phyloP scores from a whole-genome alignment of 768 basidiomycete genomes.

The Termitomyces heimii region DNA sequence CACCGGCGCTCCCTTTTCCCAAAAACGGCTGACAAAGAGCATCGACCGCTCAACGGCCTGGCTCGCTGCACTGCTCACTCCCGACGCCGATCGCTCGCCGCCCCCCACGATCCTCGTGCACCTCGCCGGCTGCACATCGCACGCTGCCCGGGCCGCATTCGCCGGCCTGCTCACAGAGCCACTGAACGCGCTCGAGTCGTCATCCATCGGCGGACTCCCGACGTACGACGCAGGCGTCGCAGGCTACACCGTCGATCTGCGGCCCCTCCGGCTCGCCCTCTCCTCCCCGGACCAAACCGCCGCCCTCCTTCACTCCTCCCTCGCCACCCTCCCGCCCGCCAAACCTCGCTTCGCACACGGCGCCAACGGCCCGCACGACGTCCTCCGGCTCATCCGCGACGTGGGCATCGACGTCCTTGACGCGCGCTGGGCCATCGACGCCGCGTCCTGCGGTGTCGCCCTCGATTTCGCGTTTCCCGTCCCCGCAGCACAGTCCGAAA shows the following conservation, averaged over 20 bases:
- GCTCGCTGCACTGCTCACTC: conserved; percentile 49
- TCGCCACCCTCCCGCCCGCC: conserved; percentile 38
- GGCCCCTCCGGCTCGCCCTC: conserved; percentile 34
- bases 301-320: conserved; percentile 53
- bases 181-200: conserved; percentile 32
- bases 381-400: conserved; percentile 56
- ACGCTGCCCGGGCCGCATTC: conserved; percentile 59
- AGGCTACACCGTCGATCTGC: conserved; percentile 71
- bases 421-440: conserved; percentile 60
- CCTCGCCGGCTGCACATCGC: conserved; percentile 56
- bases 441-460: conserved; percentile 66
- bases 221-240: conserved; percentile 62
- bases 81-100: neutral
- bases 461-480: conserved; percentile 76
- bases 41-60: conserved; percentile 65
- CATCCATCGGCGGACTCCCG: conserved; percentile 40
- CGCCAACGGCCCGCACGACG: conserved; percentile 63
- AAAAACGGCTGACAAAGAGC: conserved; percentile 73
- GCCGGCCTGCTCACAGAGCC: conserved; percentile 39
- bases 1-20: conserved; percentile 61
- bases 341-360: conserved; percentile 66
- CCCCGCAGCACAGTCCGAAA: neutral
- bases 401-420: conserved; percentile 78
- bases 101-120: conserved; percentile 56
- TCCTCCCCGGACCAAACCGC: conserved; percentile 9